Conservation (phyloP, 371 early-diverging fungal genomes). For the Mucor plumbeus region DNA sequence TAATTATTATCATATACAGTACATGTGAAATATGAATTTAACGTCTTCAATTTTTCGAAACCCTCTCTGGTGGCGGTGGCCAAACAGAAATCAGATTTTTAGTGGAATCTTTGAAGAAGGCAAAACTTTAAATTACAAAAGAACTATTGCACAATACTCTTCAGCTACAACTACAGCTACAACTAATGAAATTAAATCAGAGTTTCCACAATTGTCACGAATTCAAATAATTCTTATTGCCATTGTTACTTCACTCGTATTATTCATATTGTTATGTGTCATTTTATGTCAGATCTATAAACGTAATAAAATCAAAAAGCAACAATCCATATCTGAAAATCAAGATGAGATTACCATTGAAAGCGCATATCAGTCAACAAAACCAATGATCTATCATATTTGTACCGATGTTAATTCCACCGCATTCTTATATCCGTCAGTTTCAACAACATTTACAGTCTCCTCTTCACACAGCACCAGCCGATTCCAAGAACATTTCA, state of each 20-base stretch:
- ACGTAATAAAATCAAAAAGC: neutral
- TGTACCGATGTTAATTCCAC: conserved; percentile 1
- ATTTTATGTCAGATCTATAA: neutral
- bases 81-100: too few relatives aligned
- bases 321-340: neutral
- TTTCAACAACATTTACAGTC: neutral
- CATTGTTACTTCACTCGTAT: neutral
- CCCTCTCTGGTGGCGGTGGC: too few relatives aligned
- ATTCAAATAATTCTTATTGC: conserved; percentile 1
- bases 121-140: neutral
- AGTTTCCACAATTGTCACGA: neutral
- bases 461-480: conserved; percentile 5
- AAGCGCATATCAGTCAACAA: neutral
- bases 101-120: neutral
- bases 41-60: too few relatives aligned
- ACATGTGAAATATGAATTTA: too few relatives aligned
- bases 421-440: neutral
- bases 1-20: too few relatives aligned
- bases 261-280: neutral
- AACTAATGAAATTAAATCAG: neutral
- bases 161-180: neutral
- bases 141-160: neutral
- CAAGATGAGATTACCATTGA: neutral
- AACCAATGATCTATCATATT: neutral
- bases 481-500: neutral